Evolutionary conservation across 106 monocot genomes (phyloP), one percentile per base, ranked within the genome.

Genomic region (Dioscorea zingiberensis): DNA sequence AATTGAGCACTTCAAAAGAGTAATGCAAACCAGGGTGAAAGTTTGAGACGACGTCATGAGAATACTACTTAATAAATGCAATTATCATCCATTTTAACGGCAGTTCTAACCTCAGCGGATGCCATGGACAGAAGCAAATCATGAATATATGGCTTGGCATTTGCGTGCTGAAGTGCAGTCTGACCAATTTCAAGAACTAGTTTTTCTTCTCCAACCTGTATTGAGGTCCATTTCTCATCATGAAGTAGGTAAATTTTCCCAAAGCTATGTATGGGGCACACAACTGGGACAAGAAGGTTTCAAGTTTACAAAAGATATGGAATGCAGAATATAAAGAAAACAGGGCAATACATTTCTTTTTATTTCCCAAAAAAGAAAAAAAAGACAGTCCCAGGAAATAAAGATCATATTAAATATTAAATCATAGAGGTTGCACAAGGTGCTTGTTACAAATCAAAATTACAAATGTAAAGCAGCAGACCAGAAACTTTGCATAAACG

Each of bases 41-140:
- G 10, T 26, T 21, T 48, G 27, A 7, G 54, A 46, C 48, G 23
- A 11, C 57, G 66, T 56, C 14, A 38, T 38, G 4, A 6, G 38
- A 38, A 38, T 38, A 10, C 10, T 38, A 38, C 38, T 38, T 38
- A 38, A 38, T 38, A 55, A 18, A 54, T 13, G 51, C 32, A 22
- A 56, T 59, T 53, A 11, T 59, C 57, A 19, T 25, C 21, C 10
- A 13, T 26, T 25, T 76, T 13, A 44, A 63, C 27, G 59, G 15
- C 32, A 54, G 21, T 70, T 64, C 83, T 72, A 88, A 97, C 97
- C 83, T 97, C 97, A 79, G 97, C 85, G 70, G 92, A 63, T 45
- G 97, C 81, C 88, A 97, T 97, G 26, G 87, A 77, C 25, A 97
- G 81, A 78, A 97, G 78, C 67, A 97, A 67, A 83, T 97, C 97